Percentiles rank a stretch among this genome's conserved stretches.
Evolutionary conservation across 2,329 filamentous ascomycete genomes (phyloP).

Genomic region (Claviceps sp.): DNA sequence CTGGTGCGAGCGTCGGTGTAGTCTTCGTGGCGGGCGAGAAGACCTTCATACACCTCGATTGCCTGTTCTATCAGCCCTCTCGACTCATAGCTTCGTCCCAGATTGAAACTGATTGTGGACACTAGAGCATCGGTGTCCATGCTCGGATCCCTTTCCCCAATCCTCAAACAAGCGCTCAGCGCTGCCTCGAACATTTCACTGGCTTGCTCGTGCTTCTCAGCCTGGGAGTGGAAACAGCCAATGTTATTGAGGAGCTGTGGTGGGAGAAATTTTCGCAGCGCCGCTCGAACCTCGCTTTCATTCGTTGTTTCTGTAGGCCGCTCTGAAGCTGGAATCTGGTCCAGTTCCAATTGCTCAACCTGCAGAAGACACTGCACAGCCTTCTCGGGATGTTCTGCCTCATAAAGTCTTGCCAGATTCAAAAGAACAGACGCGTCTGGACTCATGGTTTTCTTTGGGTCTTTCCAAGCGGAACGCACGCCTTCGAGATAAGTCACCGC

Average conservation of each 20-base stretch:
- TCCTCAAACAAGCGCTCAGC: slow-evolving; percentile 72
- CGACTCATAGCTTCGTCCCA: slow-evolving; percentile 85
- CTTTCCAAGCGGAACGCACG: slow-evolving; percentile 82
- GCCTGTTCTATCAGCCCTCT: slow-evolving; percentile 71
- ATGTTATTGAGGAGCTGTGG: slow-evolving; percentile 95
- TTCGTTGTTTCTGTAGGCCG: slow-evolving; percentile 42
- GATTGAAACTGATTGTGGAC: slow-evolving; percentile 93
- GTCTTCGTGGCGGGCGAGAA: slow-evolving; percentile 73
- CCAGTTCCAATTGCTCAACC: slow-evolving; percentile 79
- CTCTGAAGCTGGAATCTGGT: slow-evolving; percentile 60
- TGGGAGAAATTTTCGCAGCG: slow-evolving; percentile 64
- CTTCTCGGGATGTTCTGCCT: slow-evolving; percentile 73
- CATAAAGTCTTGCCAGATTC: slow-evolving; percentile 84
- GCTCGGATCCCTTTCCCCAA: slow-evolving; percentile 59
- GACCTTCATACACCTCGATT: slow-evolving; percentile 72
- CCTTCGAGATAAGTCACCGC: slow-evolving; percentile 73
- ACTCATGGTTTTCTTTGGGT: slow-evolving; percentile 69
- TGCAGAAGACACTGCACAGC: slow-evolving; percentile 84
- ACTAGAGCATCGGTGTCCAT: slow-evolving; percentile 83
- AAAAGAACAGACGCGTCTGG: slow-evolving; percentile 80
- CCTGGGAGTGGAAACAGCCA: slow-evolving; percentile 86
- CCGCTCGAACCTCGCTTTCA: slow-evolving; percentile 43
- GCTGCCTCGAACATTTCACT: slow-evolving; percentile 88
- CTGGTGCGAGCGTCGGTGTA: slow-evolving; percentile 87
- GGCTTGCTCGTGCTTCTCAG: slow-evolving; percentile 66